phyloP scores from a whole-genome alignment of 139 green algal genomes.

The Coccomyxa sp. region DNA sequence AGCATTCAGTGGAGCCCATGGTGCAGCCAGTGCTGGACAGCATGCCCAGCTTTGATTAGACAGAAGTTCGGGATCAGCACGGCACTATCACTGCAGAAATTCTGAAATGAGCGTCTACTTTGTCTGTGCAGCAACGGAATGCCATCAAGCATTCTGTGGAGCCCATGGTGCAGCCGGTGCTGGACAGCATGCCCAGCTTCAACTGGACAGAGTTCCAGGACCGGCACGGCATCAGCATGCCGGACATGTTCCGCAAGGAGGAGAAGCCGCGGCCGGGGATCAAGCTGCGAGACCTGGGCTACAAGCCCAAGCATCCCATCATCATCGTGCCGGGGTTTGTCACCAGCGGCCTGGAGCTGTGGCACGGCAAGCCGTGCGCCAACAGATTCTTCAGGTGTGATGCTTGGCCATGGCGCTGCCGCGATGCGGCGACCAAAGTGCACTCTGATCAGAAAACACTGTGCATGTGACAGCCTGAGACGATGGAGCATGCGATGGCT shows the following conservation, averaged over 20 bases:
- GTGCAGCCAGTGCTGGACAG: not conserved
- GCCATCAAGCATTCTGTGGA: not conserved
- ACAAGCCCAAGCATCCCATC: slow-evolving; percentile 46
- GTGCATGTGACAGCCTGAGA: no score
- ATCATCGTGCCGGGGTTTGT: slow-evolving; percentile 66
- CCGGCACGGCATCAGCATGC: not conserved
- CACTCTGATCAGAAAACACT: no score
- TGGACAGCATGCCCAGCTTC: not conserved
- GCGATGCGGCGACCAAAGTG: no score
- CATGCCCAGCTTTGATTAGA: not conserved
- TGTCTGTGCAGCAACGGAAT: not conserved
- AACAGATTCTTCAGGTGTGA: slow-evolving; percentile 40
- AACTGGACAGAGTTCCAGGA: slow-evolving; percentile 1
- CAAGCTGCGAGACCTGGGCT: slow-evolving; percentile 7
- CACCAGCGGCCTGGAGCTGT: slow-evolving; percentile 70
- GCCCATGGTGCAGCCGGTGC: not conserved
- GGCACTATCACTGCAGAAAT: not conserved
- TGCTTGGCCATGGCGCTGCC: no score
- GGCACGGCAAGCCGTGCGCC: slow-evolving; percentile 55
- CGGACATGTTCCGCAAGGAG: not conserved
- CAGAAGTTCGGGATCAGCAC: not conserved
- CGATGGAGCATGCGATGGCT: no score
- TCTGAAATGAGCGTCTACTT: no score
- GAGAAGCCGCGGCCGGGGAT: not conserved
- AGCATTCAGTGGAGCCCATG: not conserved